phyloP scores from a whole-genome alignment of 768 basidiomycete genomes.

The Phaeotremella skinneri region DNA sequence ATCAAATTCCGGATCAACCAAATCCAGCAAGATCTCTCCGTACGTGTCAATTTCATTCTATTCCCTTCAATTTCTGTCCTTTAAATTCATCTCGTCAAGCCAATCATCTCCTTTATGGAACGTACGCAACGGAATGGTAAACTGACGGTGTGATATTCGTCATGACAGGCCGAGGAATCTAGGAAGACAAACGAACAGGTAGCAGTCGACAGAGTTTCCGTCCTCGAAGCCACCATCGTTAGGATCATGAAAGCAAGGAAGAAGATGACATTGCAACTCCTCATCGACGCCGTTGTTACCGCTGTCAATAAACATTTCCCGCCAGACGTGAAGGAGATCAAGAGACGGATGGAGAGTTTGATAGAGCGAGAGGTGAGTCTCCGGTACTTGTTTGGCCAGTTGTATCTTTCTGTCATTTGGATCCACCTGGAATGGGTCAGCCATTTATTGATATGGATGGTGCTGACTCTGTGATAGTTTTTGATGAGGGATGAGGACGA shows the following conservation, averaged over 20 bases:
- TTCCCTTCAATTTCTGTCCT: too few relatives aligned
- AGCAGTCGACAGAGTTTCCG: constrained; percentile 78
- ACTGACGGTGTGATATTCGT: neutral
- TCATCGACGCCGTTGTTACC: constrained; percentile 78
- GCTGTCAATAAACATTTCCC: constrained; percentile 84
- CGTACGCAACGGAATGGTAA: too few relatives aligned
- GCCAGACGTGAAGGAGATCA: constrained; percentile 79
- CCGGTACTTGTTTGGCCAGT: neutral
- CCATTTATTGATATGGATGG: constrained; percentile 1
- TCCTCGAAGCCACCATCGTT: constrained; percentile 91
- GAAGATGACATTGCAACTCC: constrained; percentile 71
- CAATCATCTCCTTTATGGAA: too few relatives aligned
- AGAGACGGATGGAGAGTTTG: constrained; percentile 73
- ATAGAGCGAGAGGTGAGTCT: constrained; percentile 63
- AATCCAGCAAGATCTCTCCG: constrained; percentile 89
- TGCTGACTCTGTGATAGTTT: constrained; percentile 58
- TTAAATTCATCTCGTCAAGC: too few relatives aligned
- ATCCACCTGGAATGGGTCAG: neutral
- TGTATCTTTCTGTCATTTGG: constrained; percentile 11
- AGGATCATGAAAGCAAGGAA: constrained; percentile 92
- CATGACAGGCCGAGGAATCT: constrained; percentile 75
- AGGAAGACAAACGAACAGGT: constrained; percentile 76
- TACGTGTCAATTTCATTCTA: constrained; percentile 56
- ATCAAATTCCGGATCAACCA: constrained; percentile 88
- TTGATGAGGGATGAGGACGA: constrained; percentile 72